Evolutionary conservation across 2,329 filamentous ascomycete genomes (phyloP), one percentile per base, ranked within the genome.

Genomic region (Fusarium redolens): DNA sequence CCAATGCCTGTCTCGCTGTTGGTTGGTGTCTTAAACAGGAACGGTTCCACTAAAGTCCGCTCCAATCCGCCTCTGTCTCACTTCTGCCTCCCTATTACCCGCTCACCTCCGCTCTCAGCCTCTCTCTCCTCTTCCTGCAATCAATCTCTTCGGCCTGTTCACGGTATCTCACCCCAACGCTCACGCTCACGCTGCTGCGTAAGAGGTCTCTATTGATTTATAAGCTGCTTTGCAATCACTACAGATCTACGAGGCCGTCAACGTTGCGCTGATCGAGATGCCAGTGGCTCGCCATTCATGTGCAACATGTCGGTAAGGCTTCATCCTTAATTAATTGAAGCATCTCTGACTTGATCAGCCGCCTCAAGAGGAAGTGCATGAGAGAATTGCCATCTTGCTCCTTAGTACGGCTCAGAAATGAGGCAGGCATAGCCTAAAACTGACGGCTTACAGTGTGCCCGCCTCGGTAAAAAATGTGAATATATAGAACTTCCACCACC

Each of bases 321-420:
- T n/a, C 7, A 37, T 13, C 33, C 40, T 38, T 37, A 6, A 33
- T 14, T 31, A 12, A 17, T 31, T 11, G 28, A 28, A 25, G 12
- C 51, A 13, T 35, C 33, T 38, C 31, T 61, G 17, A 61, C 40
- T n/a, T 45, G 30, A n/a, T 18, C 17, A 61, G 59, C 17, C 59
- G 59, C 22, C 51, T 61, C 7, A 61, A 61, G 28, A 61, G 59
- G 14, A 61, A 45, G n/a, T 61, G 59, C n/a, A 61, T n/a, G 40
- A 61, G 28, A 38, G 59, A 61, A 30, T n/a, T 61, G 7, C 59
- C 59, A 22, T 61, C 40, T 18, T 61, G 59, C 25, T 31, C 51
- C 41, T 43, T 45, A 37, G 59, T 61, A 58, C 15, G 59, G n/a
- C 7, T 20, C 33, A 59, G 35, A 20, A 13, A 15, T 17, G 5